Conservation (phyloP, 2,329 filamentous ascomycete genomes). For the Phialophora chinensis region DNA sequence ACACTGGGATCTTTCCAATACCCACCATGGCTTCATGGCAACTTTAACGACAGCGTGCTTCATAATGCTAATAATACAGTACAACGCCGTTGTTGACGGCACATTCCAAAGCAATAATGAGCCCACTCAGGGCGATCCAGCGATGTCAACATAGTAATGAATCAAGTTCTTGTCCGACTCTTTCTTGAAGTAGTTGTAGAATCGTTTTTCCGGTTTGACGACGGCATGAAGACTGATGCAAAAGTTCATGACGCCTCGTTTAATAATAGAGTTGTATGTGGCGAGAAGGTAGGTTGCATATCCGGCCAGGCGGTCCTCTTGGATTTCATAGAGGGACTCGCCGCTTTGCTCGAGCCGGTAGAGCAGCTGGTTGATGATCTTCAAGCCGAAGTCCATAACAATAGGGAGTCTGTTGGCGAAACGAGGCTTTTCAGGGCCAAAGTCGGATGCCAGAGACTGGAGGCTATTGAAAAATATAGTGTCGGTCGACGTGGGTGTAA, state of each 20-base stretch:
- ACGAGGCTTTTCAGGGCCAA: constrained; percentile 31
- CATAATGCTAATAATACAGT: constrained; percentile 25
- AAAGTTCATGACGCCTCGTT: constrained; percentile 33
- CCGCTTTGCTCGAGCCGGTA: constrained; percentile 14
- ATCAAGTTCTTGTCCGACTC: constrained; percentile 37
- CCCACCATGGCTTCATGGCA: constrained; percentile 13
- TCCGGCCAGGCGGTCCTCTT: constrained; percentile 34
- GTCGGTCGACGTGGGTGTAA: constrained; percentile 31
- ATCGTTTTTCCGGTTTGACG: constrained; percentile 35
- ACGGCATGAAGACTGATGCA: constrained; percentile 32
- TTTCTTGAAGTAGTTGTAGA: constrained; percentile 36
- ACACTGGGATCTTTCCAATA: constrained; percentile 20
- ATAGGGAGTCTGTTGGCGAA: constrained; percentile 32
- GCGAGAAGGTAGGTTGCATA: constrained; percentile 31
- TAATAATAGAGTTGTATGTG: constrained; percentile 32
- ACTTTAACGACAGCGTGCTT: constrained; percentile 14
- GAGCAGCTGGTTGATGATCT: constrained; percentile 31
- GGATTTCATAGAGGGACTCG: constrained; percentile 30
- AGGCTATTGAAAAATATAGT: constrained; percentile 29
- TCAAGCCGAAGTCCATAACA: constrained; percentile 34
- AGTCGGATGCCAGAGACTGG: constrained; percentile 32
- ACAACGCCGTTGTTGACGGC: background rate
- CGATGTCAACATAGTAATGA: constrained; percentile 34
- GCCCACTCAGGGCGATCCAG: background rate
- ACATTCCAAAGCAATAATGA: constrained; percentile 4